Evolutionary conservation across 2,329 filamentous ascomycete species (phyloP).

Genomic region (Exophiala calicioides): DNA sequence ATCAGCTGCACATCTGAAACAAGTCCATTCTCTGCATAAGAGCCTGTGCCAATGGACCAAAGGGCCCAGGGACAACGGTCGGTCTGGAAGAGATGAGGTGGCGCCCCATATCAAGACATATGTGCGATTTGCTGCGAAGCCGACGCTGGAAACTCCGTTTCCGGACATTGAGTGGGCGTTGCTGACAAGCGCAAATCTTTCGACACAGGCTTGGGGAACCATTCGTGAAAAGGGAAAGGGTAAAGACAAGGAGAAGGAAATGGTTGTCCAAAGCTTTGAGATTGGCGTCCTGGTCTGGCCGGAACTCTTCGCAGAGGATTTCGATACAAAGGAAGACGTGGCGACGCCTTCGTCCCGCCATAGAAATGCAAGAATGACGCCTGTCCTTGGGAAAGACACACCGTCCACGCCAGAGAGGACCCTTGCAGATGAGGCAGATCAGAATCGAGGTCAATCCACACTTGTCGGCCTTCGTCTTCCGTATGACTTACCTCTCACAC

Average conservation of each 20-base stretch:
- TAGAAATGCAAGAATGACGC: slow-evolving; percentile 60
- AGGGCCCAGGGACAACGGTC: slow-evolving; percentile 29
- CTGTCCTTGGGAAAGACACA: slow-evolving; percentile 64
- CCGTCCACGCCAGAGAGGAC: slow-evolving; percentile 40
- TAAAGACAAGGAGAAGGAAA: slow-evolving; percentile 47
- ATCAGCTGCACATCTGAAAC: slow-evolving; percentile 68
- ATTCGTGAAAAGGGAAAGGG: slow-evolving; percentile 47
- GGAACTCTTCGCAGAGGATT: slow-evolving; percentile 51
- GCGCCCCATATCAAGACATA: slow-evolving; percentile 92
- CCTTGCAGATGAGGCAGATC: not conserved
- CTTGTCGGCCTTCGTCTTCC: slow-evolving; percentile 74
- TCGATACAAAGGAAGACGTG: too few relatives aligned
- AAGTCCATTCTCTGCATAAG: slow-evolving; percentile 70
- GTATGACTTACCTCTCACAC: slow-evolving; percentile 74
- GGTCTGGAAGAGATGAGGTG: slow-evolving; percentile 66
- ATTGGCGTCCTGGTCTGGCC: slow-evolving; percentile 84
- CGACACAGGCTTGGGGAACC: slow-evolving; percentile 85
- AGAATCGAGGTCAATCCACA: slow-evolving; percentile 26
- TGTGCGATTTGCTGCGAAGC: slow-evolving; percentile 59
- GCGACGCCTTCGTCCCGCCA: too few relatives aligned
- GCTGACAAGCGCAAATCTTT: slow-evolving; percentile 86
- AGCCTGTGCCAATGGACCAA: slow-evolving; percentile 69
- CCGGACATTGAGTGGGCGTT: slow-evolving; percentile 76
- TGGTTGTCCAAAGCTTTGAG: slow-evolving; percentile 79
- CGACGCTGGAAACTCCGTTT: slow-evolving; percentile 24